These are phyloP conservation scores for Amyloporia xantha DNA, from an alignment of 768 basidiomycete species.

Conservation along the genomic window DNA sequence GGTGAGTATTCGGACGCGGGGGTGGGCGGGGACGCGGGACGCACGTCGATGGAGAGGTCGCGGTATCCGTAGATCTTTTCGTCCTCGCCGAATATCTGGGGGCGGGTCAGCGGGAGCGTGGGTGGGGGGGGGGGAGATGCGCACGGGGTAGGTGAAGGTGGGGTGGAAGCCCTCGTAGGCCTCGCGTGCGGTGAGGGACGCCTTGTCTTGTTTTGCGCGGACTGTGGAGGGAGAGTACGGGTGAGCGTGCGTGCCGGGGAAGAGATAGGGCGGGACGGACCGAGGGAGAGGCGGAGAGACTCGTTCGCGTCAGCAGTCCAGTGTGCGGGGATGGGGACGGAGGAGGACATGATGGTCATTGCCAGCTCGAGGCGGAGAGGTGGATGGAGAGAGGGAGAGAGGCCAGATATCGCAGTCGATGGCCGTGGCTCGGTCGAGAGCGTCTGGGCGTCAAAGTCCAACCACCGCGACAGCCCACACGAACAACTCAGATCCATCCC, in stretches of 20 bases:
- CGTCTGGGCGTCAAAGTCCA: no score
- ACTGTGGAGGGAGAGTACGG: conserved; percentile 49
- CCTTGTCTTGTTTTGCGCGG: conserved; percentile 61
- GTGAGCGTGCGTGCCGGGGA: not conserved
- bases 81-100: conserved; percentile 89
- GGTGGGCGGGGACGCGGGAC: conserved; percentile 17
- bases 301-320: conserved; percentile 83
- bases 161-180: conserved; percentile 70
- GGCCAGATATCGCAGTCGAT: not conserved
- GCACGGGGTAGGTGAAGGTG: conserved; percentile 88
- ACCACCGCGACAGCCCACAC: no score
- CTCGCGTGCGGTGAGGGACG: conserved; percentile 49
- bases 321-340: conserved; percentile 35
- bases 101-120: not conserved
- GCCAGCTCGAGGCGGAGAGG: conserved; percentile 8
- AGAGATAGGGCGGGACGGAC: conserved; percentile 34
- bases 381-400: conserved; percentile 6
- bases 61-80: conserved; percentile 95
- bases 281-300: conserved; percentile 67
- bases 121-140: conserved; percentile 17
- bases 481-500: not conserved
- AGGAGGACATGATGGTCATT: conserved; percentile 8
- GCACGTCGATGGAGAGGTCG: conserved; percentile 75
- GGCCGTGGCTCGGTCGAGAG: no score
- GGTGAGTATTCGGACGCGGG: not conserved